A percentile compares a stretch with the other conserved stretches of the same genome.
Evolutionary conservation across 768 basidiomycete genomes (phyloP).

Genomic region (Auricularia sp.): DNA sequence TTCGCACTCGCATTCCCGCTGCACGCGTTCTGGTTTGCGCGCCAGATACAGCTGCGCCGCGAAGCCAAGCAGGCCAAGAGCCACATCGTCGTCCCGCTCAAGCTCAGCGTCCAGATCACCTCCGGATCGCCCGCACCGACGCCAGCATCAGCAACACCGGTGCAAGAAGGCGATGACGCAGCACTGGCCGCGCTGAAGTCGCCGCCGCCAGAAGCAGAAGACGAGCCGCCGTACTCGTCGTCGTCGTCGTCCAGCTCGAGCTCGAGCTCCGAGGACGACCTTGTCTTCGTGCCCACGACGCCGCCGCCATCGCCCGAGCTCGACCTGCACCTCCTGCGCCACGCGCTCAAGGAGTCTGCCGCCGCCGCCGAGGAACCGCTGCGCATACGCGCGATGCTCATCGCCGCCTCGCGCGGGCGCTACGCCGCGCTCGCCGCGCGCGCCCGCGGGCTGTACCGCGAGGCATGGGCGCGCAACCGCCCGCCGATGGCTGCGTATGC

Average conservation of each 20-base stretch:
- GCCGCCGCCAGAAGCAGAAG: not conserved
- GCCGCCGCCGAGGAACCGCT: not conserved
- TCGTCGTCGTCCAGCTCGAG: no score
- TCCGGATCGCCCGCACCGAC: not conserved
- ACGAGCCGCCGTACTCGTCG: no score
- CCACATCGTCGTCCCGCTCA: not conserved
- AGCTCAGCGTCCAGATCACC: not conserved
- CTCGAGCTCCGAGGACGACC: not conserved
- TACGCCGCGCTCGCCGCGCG: not conserved
- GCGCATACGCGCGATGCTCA: not conserved
- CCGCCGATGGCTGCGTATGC: not conserved
- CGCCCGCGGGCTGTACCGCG: not conserved
- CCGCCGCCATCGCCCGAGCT: not conserved
- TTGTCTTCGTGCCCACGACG: not conserved
- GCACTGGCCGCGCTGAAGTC: not conserved
- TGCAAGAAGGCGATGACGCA: not conserved
- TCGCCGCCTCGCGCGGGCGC: not conserved
- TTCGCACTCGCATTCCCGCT: conserved; percentile 36
- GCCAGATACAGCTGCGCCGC: conserved; percentile 8
- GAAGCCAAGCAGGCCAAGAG: not conserved
- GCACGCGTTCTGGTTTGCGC: conserved; percentile 45
- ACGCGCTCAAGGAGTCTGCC: not conserved
- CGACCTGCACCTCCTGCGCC: not conserved
- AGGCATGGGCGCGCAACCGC: not conserved
- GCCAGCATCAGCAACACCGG: not conserved